Conservation (phyloP, 2,329 filamentous ascomycete genomes). For the Exophiala sideris region DNA sequence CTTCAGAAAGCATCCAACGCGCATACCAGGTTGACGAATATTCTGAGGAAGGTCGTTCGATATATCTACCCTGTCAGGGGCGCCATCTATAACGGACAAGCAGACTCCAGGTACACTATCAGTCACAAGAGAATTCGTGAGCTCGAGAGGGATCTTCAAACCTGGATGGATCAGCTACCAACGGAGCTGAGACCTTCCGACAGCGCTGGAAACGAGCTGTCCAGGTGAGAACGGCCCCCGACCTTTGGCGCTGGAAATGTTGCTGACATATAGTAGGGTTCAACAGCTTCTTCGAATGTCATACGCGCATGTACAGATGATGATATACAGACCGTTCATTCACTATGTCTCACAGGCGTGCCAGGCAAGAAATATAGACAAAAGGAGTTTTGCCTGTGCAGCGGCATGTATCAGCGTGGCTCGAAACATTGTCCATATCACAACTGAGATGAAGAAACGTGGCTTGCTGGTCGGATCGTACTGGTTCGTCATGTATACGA, state of each 20-base stretch:
- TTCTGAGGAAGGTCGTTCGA: slow-evolving; percentile 60
- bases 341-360: slow-evolving; percentile 59
- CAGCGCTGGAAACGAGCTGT: slow-evolving; percentile 69
- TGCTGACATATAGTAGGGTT: slow-evolving; percentile 39
- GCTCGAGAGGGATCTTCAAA: slow-evolving; percentile 60
- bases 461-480: slow-evolving; percentile 61
- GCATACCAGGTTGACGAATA: slow-evolving; percentile 55
- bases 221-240: slow-evolving; percentile 59
- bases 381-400: slow-evolving; percentile 62
- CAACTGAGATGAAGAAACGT: slow-evolving; percentile 60
- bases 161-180: slow-evolving; percentile 66
- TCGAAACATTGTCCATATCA: slow-evolving; percentile 64
- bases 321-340: slow-evolving; percentile 63
- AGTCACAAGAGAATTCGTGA: slow-evolving; percentile 63
- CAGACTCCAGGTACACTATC: slow-evolving; percentile 57
- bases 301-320: slow-evolving; percentile 62
- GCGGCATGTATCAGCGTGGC: slow-evolving; percentile 64
- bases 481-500: slow-evolving; percentile 68
- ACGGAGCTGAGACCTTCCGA: slow-evolving; percentile 73
- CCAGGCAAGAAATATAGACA: slow-evolving; percentile 52
- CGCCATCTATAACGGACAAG: slow-evolving; percentile 31
- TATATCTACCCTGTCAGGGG: slow-evolving; percentile 62
- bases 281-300: slow-evolving; percentile 61
- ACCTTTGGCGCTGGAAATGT: slow-evolving; percentile 31
- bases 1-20: slow-evolving; percentile 60